A percentile compares a stretch with the other conserved stretches of the same genome.
These are phyloP conservation scores for Zasmidium angulare DNA, from an alignment of 2,329 filamentous ascomycete species.

Conservation along the genomic window DNA sequence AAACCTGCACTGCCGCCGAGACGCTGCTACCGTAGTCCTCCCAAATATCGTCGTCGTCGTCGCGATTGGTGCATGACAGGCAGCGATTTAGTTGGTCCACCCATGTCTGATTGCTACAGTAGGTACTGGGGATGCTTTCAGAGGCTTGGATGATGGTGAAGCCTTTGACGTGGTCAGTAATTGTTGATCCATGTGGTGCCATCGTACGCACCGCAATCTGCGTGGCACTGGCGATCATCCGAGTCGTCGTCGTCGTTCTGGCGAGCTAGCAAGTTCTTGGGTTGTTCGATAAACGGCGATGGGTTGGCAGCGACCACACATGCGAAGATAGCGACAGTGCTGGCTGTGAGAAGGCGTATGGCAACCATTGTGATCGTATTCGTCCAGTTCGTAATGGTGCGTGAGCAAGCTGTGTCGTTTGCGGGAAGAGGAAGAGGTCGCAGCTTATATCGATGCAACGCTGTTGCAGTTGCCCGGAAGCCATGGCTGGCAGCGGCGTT, in stretches of 20 bases:
- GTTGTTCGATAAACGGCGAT: neutral
- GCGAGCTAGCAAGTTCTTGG: neutral
- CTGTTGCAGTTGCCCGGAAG: no score
- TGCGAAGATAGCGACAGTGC: neutral
- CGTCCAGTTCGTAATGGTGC: no score
- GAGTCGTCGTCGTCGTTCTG: neutral
- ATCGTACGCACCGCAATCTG: neutral
- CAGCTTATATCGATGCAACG: neutral
- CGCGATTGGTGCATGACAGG: neutral
- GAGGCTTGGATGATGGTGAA: neutral
- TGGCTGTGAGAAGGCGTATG: neutral
- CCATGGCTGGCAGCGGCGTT: neutral
- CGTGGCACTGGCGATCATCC: neutral
- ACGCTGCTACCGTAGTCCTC: neutral
- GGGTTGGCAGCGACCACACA: neutral
- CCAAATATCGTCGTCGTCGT: neutral
- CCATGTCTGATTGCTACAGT: neutral
- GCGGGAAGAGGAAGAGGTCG: no score
- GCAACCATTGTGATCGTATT: neutral
- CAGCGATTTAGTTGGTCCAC: neutral
- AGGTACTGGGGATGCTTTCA: neutral
- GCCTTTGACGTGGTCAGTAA: neutral
- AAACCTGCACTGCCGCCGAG: neutral
- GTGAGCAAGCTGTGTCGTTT: no score
- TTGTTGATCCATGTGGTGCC: neutral